Conservation (phyloP, 345 rosid species). For the Aurinia saxatilis region DNA sequence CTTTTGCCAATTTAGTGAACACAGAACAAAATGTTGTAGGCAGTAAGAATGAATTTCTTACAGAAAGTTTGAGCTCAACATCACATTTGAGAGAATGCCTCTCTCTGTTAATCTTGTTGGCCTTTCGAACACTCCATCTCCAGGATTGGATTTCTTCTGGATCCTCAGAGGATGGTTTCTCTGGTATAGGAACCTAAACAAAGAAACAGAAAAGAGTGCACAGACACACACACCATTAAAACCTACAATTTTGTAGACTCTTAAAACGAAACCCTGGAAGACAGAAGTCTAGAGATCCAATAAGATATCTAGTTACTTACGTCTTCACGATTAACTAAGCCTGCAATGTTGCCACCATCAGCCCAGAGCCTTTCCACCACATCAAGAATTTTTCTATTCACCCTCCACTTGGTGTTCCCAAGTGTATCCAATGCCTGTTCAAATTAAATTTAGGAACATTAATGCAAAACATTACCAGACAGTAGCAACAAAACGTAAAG, state of each 20-base stretch:
- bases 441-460: background rate
- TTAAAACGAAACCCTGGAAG: background rate
- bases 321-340: constrained; percentile 80
- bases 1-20: constrained; percentile 15
- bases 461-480: background rate
- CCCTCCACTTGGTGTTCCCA: constrained; percentile 94
- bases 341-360: constrained; percentile 76
- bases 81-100: constrained; percentile 91
- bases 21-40: background rate
- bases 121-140: constrained; percentile 74
- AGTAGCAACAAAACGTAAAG: background rate
- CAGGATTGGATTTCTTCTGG: constrained; percentile 54
- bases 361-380: constrained; percentile 88
- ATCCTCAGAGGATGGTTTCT: constrained; percentile 58
- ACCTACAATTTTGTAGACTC: background rate
- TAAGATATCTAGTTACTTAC: constrained; percentile 42
- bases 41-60: constrained; percentile 33
- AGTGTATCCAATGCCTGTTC: constrained; percentile 90
- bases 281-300: background rate
- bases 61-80: constrained; percentile 89
- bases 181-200: constrained; percentile 61
- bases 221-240: background rate
- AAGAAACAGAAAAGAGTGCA: background rate
- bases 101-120: constrained; percentile 79
- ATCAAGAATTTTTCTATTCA: constrained; percentile 63